Conservation (phyloP, 139 green algal genomes). For the Mychonastes homosphaera region DNA sequence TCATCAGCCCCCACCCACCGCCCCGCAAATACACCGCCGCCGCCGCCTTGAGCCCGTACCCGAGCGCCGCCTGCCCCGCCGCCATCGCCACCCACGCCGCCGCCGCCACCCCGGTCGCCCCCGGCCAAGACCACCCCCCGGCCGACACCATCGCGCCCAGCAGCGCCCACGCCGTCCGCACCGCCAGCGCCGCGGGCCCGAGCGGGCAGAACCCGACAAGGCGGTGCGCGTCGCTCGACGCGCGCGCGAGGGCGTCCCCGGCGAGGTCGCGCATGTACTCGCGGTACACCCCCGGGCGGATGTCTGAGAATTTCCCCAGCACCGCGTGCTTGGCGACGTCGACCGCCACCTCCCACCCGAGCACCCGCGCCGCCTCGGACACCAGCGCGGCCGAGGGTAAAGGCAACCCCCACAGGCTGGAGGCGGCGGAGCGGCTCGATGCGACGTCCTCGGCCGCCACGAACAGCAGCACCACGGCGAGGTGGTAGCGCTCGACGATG, state of each 20-base stretch:
- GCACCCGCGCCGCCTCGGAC: conserved; percentile 18
- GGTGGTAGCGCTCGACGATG: conserved; percentile 78
- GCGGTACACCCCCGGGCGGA: conserved; percentile 69
- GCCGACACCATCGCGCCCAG: conserved; percentile 4
- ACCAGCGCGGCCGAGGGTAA: conserved; percentile 35
- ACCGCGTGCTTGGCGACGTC: conserved; percentile 85
- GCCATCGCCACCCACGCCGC: background rate
- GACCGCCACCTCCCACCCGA: conserved; percentile 42
- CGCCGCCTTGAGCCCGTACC: background rate
- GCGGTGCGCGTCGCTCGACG: conserved; percentile 55
- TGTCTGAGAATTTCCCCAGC: conserved; percentile 81
- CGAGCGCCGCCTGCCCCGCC: background rate
- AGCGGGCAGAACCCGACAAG: conserved; percentile 57
- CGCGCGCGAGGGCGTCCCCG: conserved; percentile 33
- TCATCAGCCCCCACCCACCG: too few relatives aligned
- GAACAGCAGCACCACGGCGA: conserved; percentile 64
- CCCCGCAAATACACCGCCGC: background rate
- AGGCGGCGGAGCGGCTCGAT: conserved; percentile 26
- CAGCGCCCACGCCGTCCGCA: conserved; percentile 44
- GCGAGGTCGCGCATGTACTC: conserved; percentile 71
- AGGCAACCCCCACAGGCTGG: too few relatives aligned
- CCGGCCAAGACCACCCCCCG: conserved; percentile 4
- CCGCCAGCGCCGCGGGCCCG: conserved; percentile 47
- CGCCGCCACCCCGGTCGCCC: background rate
- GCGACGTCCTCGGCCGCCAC: conserved; percentile 74